phyloP scores from a whole-genome alignment of 2,329 filamentous ascomycete genomes.

The Diaporthe sp. region DNA sequence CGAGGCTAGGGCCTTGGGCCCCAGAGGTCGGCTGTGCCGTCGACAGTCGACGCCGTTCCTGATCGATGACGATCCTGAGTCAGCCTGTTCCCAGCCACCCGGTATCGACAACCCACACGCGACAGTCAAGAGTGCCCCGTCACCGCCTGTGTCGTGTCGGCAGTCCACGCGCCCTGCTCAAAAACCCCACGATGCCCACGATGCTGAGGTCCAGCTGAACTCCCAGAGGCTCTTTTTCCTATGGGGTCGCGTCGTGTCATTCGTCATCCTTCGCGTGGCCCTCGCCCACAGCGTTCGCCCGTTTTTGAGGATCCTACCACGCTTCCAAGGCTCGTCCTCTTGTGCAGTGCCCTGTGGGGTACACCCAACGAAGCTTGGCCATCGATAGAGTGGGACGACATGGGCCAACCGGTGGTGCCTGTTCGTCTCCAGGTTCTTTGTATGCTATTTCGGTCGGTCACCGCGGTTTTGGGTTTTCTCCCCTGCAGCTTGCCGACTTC shows the following conservation, averaged over 20 bases:
- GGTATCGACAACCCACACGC: slow-evolving; percentile 26
- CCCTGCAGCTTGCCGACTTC: slow-evolving; percentile 24
- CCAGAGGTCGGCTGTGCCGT: slow-evolving; percentile 11
- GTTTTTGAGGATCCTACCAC: slow-evolving; percentile 21
- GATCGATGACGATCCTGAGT: slow-evolving; percentile 22
- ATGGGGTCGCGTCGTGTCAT: slow-evolving; percentile 26
- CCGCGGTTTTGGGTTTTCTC: slow-evolving; percentile 31
- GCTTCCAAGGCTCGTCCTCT: slow-evolving; percentile 7
- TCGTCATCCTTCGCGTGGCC: slow-evolving; percentile 30
- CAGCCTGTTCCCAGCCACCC: slow-evolving; percentile 36
- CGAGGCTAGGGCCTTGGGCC: background rate
- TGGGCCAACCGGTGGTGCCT: slow-evolving; percentile 23
- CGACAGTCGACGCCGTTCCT: slow-evolving; percentile 12
- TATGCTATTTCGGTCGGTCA: slow-evolving; percentile 33
- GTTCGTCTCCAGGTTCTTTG: slow-evolving; percentile 20
- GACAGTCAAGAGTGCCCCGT: slow-evolving; percentile 20
- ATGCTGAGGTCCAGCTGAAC: slow-evolving; percentile 22
- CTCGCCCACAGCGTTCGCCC: slow-evolving; percentile 6
- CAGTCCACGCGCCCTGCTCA: slow-evolving; percentile 8
- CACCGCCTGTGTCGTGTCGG: slow-evolving; percentile 36
- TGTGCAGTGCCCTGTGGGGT: slow-evolving; percentile 26
- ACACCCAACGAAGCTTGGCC: slow-evolving; percentile 32
- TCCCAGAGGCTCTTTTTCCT: background rate
- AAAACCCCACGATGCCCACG: slow-evolving; percentile 30
- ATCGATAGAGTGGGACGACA: slow-evolving; percentile 22